Percentiles rank a stretch among this genome's conserved stretches.
Conservation (phyloP, 495 filamentous ascomycete genomes). For the Beverwykella pulmonaria region DNA sequence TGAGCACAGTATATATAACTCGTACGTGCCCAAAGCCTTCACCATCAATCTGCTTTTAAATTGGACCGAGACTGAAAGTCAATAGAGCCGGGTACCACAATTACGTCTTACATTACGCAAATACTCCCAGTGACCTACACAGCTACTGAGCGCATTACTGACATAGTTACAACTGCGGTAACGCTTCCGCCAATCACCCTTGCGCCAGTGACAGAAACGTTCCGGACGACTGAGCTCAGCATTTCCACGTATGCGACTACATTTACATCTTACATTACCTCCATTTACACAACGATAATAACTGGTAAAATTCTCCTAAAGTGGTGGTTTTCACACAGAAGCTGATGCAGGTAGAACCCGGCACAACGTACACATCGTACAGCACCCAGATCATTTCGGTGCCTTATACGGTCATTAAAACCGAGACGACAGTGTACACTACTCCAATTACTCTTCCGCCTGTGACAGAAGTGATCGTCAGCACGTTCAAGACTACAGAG, state of each 20-base stretch:
- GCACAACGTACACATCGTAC: slow-evolving; percentile 2
- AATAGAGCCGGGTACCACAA: background rate
- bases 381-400: background rate
- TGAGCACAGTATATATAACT: background rate
- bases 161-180: background rate
- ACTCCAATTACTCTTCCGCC: background rate
- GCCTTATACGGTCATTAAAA: background rate
- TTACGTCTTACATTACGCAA: background rate
- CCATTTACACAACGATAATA: background rate
- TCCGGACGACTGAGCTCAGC: background rate
- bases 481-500: background rate
- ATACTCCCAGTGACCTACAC: background rate
- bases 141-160: too few relatives aligned
- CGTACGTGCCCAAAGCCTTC: background rate
- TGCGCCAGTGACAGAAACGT: background rate
- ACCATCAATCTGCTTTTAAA: background rate
- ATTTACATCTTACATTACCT: slow-evolving; percentile 6
- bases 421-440: background rate
- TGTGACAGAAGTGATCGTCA: background rate
- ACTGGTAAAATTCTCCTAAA: background rate
- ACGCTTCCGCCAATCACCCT: background rate
- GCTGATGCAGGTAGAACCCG: background rate
- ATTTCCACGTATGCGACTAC: slow-evolving; percentile 16
- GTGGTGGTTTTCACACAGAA: background rate
- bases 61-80: background rate